These are phyloP conservation scores for Osmanthus fragrans DNA, from an alignment of 257 asterid genomes.

Conservation along the genomic window DNA sequence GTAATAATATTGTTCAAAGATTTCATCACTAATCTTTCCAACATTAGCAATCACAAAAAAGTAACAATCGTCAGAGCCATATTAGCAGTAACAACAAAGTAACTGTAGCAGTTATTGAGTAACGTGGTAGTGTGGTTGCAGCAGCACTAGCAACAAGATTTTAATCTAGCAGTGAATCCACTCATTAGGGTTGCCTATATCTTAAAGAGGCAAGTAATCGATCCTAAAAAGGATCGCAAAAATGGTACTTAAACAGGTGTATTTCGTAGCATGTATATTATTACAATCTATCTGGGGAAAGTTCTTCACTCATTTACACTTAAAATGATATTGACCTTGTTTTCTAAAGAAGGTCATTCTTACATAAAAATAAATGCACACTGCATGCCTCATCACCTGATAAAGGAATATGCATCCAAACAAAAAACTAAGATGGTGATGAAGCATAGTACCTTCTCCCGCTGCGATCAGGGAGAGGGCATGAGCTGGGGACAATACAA, in stretches of 20 bases:
- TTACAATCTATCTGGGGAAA: neutral
- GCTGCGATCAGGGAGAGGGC: constrained; percentile 99
- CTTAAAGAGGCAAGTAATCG: neutral
- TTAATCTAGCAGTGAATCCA: constrained; percentile 17
- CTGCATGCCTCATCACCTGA: neutral
- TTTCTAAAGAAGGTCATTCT: neutral
- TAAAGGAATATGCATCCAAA: constrained; percentile 7
- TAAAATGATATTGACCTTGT: neutral
- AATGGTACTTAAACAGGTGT: neutral
- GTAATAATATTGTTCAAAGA: neutral
- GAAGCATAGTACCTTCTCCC: constrained; percentile 79
- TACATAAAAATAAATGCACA: neutral
- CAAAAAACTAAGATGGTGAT: neutral
- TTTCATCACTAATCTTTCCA: constrained; percentile 1
- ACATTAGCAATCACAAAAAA: constrained; percentile 12
- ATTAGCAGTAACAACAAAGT: constrained; percentile 9
- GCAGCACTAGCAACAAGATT: constrained; percentile 9
- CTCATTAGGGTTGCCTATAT: neutral
- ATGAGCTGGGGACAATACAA: constrained; percentile 95
- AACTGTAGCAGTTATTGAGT: neutral
- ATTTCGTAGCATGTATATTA: neutral
- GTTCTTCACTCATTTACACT: neutral
- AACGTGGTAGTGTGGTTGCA: constrained; percentile 3
- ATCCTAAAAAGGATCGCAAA: neutral
- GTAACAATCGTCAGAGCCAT: constrained; percentile 2